Evolutionary conservation across 495 filamentous ascomycete genomes (phyloP), one percentile per base, ranked within the genome.

Genomic region (Penicillium canariense): DNA sequence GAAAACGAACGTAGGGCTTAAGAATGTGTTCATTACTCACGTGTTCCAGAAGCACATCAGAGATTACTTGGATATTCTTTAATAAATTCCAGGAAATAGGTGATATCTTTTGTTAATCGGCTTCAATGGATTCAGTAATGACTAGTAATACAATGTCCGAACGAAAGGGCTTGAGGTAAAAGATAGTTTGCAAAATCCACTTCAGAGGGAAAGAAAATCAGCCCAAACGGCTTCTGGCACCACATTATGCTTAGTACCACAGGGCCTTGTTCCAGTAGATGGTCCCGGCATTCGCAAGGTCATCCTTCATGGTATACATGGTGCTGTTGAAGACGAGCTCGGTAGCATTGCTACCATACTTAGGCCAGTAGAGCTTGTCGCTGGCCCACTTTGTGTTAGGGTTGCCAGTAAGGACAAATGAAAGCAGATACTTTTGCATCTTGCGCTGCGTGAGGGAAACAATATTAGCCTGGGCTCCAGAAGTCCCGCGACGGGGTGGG

Each of bases 351-450:
- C 50, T 52, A 11, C 55, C 60, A 27, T 70, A 70, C 55, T 59
- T 59, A 12, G 69, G 68, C 69, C 68, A 73, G 54, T 66, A 55
- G 34, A 68, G 32, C 55, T 70, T 70, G 53, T 70, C 68, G 17
- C 55, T 57, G 14, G 61, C 38, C 69, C 63, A 64, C 28, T 50
- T 57, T 20, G 59, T 67, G 56, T 72, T 74, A 9, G 69, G 69
- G 52, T 72, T 58, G 4, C 67, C 68, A 23, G 66, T 69, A 8
- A 69, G 55, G 7, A 71, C 63, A 40, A 72, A 72, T 1, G 63
- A 68, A 18, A 69, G 59, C 9, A 72, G 56, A 27, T 72, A 72
- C 26, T 64, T 64, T 27, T 64, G 61, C 61, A 64, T 55, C 55
- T 66, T 63, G 31, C 60, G 54, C 56, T 63, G 20, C 32, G 17